Base-by-base conservation (phyloP, 345 rosid species). In the Gossypium bickii region DNA sequence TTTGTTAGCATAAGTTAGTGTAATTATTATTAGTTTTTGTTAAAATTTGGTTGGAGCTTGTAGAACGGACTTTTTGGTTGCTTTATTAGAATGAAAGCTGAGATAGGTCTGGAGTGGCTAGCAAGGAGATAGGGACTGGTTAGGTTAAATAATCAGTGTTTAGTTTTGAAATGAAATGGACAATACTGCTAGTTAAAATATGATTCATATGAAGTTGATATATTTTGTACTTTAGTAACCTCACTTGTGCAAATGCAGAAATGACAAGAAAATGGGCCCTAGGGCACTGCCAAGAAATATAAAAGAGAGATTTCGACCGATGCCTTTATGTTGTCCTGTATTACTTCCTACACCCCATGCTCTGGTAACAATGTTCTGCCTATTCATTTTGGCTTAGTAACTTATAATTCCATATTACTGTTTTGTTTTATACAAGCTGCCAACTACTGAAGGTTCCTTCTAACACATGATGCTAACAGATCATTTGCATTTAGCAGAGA, bases 331-430 rank as follows among this genome's bases (percentile, higher is more conserved):
- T 83, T 87, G 92, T 72, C 98, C 97, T 53, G 82, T 91, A 74
- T 82, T 94, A 27, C 87, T 91, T 77, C 97, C 99, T 57, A 80
- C 92, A 70, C 93, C 99, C 2, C 99, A 94, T 89, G 98, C 96
- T 13, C 78, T 94, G 91, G 99, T 94, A 89, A 81, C 52, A 48
- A 47, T 71, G 13, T 71, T 44, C 41, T 67, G 24, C 72, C 61
- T 58, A 59, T 62, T 63, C 67, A 17, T n/a, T 67, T 70, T 79
- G 71, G 18, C 29, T 70, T 10, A 10, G 73, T 52, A 69, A 27
- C 10, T 13, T 72, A 43, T 17, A 5, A 7, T 17, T 53, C 22
- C 2, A 17, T 17, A 53, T 17, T 53, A 53, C 22, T 17, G 0
- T 18, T 74, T 58, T 60, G 60, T 29, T 9, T 34, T 12, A 11